Base-by-base conservation (phyloP, 352 stramenopile species). In the Ophiocytium majus region DNA sequence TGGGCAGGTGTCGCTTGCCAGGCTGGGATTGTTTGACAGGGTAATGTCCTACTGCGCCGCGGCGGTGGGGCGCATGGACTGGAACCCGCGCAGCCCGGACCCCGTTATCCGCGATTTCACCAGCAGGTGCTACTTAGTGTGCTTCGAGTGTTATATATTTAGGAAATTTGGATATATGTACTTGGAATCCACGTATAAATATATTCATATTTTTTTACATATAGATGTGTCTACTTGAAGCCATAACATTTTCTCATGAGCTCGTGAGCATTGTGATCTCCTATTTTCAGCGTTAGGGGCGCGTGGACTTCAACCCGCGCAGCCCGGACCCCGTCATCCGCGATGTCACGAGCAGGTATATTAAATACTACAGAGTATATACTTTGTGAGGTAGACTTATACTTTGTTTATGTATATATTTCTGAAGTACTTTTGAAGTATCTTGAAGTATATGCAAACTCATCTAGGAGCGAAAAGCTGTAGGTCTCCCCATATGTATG, bases 1-100 rank as follows among this genome's bases (percentile, higher is more conserved):
- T 50, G 92, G 92, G 49, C 92, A 94, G 89, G 80, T 84, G 34
- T 86, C 92, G 14, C 84, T 95, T 35, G 64, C 83, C 9, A 81
- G 91, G 36, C 91, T 94, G 81, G 92, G 88, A 37, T 91, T 90
- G 0, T 93, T 89, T 91, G 89, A 93, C n/a, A 86, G 84, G 23
- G 88, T 93, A 0, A 71, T 92, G 74, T 50, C 81, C 23, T 90
- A 86, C 80, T 92, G 89, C 82, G 90, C 87, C n/a, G 81, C 88
- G 28, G 92, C 93, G 0, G 86, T 92, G 0, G 84, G 85, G 9
- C 85, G 85, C 19, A 86, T 74, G 57, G 85, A 88, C 66, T 85
- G 81, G 81, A 86, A 37, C 75, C 82, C 85, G 19, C 34, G 86
- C 74, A 76, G 64, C 9, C 85, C 85, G 23, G 81, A 88, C 9